phyloP scores from a whole-genome alignment of 805 yeast genomes.

The Geotrichum ghanense region DNA sequence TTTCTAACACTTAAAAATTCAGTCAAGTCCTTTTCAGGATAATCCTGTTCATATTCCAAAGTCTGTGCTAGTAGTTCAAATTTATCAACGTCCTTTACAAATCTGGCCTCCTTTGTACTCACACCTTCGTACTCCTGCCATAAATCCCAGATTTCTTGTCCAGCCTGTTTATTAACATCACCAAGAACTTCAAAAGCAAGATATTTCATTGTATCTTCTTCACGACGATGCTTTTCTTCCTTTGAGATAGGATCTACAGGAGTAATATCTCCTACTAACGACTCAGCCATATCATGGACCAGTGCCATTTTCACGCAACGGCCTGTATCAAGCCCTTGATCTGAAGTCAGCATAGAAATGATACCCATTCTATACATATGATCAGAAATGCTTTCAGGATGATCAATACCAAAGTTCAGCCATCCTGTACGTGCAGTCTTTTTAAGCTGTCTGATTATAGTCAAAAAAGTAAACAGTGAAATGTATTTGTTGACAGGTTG shows the following conservation, averaged over 20 bases:
- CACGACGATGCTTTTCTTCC: constrained; percentile 75
- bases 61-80: constrained; percentile 55
- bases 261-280: constrained; percentile 89
- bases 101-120: constrained; percentile 68
- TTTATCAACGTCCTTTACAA: constrained; percentile 91
- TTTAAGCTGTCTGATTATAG: constrained; percentile 62
- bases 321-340: constrained; percentile 42
- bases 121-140: constrained; percentile 90
- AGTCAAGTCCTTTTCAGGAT: constrained; percentile 44
- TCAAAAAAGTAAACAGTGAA: constrained; percentile 39
- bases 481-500: constrained; percentile 9
- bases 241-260: constrained; percentile 67
- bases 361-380: constrained; percentile 62
- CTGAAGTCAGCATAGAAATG: constrained; percentile 55
- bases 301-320: constrained; percentile 78
- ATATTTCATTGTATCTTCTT: constrained; percentile 58
- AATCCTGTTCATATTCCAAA: constrained; percentile 58
- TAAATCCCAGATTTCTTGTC: constrained; percentile 51
- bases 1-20: constrained; percentile 58
- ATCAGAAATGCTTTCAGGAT: constrained; percentile 29
- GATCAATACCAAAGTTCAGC: constrained; percentile 54
- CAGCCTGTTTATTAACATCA: constrained; percentile 53
- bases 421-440: constrained; percentile 87
- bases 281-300: constrained; percentile 90
- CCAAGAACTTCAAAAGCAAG: constrained; percentile 44